Evolutionary conservation across 2,329 filamentous ascomycete species (phyloP).

Genomic region (Penicillium brevicompactum): DNA sequence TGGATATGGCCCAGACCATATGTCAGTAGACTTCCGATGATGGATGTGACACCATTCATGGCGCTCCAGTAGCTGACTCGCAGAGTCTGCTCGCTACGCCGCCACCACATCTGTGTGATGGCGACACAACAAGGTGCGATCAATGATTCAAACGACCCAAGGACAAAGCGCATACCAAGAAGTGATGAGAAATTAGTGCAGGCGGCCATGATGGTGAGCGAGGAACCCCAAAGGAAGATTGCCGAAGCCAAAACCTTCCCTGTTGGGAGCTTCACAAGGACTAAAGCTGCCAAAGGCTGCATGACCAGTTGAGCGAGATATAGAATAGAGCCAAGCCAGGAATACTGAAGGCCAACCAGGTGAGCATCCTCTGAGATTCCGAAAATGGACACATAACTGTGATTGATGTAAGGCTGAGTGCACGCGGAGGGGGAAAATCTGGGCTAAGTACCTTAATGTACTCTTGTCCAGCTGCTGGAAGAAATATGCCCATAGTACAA

Average conservation of each 20-base stretch:
- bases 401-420: not conserved
- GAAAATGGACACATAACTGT: constrained; percentile 27
- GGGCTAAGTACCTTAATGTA: not conserved
- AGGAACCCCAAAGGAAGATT: constrained; percentile 57
- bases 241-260: constrained; percentile 57
- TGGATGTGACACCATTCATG: constrained; percentile 63
- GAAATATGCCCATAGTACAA: constrained; percentile 60
- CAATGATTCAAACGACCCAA: constrained; percentile 42
- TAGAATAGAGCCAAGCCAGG: constrained; percentile 64
- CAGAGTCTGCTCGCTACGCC: constrained; percentile 60
- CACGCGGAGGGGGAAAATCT: not conserved
- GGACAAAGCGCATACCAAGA: constrained; percentile 48
- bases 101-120: constrained; percentile 65
- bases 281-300: constrained; percentile 57
- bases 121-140: constrained; percentile 57
- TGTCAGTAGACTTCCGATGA: constrained; percentile 58
- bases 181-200: constrained; percentile 53
- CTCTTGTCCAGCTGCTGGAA: constrained; percentile 59
- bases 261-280: constrained; percentile 46
- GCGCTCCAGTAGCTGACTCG: constrained; percentile 62
- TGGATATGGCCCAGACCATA: constrained; percentile 63
- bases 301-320: constrained; percentile 63
- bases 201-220: constrained; percentile 54
- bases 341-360: constrained; percentile 53
- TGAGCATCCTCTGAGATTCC: constrained; percentile 52